Evolutionary conservation across 2,329 filamentous ascomycete species (phyloP).

Genomic region (Aspergillus hortae): DNA sequence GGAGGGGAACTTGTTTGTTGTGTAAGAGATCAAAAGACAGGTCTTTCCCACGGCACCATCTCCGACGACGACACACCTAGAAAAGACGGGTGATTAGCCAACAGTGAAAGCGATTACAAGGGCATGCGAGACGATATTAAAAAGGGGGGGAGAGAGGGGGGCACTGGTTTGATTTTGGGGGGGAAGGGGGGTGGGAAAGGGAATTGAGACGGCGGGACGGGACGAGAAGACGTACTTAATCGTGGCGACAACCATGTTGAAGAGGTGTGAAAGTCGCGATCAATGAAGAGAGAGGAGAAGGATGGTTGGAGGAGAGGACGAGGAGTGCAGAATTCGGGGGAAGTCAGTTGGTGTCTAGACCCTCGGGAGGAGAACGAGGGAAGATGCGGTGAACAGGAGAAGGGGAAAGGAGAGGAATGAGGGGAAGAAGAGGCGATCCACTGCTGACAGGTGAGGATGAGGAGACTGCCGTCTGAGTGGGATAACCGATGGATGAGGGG

Average conservation of each 20-base stretch:
- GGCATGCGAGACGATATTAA: slow-evolving; percentile 6
- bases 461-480: background rate
- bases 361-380: slow-evolving; percentile 11
- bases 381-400: slow-evolving; percentile 14
- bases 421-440: slow-evolving; percentile 6
- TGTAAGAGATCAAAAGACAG: slow-evolving; percentile 97
- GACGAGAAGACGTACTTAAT: slow-evolving; percentile 53
- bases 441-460: slow-evolving; percentile 2
- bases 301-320: slow-evolving; percentile 9
- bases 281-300: background rate
- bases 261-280: slow-evolving; percentile 8
- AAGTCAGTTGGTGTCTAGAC: slow-evolving; percentile 13
- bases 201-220: slow-evolving; percentile 8
- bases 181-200: slow-evolving; percentile 6
- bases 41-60: slow-evolving; percentile 99
- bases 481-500: no score
- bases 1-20: slow-evolving; percentile 98
- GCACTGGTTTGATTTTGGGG: slow-evolving; percentile 3
- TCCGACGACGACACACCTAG: slow-evolving; percentile 95
- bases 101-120: slow-evolving; percentile 4
- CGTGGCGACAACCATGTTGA: slow-evolving; percentile 58
- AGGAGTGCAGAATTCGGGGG: slow-evolving; percentile 7
- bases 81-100: slow-evolving; percentile 17
- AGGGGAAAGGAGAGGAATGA: slow-evolving; percentile 5
- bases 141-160: slow-evolving; percentile 8